Conservation (phyloP, 1,139 yeast species). For the Pichia cactophila region DNA sequence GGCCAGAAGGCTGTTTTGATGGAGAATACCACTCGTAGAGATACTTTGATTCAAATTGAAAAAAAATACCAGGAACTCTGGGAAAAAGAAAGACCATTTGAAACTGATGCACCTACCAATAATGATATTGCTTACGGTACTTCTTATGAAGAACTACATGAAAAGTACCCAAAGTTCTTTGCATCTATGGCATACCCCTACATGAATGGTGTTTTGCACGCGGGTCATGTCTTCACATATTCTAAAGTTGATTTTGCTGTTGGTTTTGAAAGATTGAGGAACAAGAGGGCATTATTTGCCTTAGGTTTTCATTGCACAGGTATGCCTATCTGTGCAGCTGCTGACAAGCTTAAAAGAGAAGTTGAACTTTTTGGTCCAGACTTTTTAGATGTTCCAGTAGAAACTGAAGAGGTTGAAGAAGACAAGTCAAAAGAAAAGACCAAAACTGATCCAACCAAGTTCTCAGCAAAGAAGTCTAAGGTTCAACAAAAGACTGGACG, state of each 20-base stretch:
- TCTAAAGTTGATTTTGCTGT: conserved; percentile 91
- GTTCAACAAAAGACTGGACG: conserved; percentile 91
- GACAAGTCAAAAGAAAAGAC: conserved; percentile 47
- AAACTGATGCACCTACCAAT: conserved; percentile 76
- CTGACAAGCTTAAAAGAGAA: conserved; percentile 92
- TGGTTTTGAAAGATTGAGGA: conserved; percentile 93
- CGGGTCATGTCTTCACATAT: conserved; percentile 93
- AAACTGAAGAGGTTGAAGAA: conserved; percentile 24
- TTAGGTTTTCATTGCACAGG: conserved; percentile 99
- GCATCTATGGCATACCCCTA: conserved; percentile 98
- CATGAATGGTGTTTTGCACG: conserved; percentile 98
- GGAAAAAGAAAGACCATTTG: conserved; percentile 80
- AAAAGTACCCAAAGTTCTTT: conserved; percentile 77
- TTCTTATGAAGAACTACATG: conserved; percentile 59
- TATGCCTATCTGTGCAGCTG: conserved; percentile 96
- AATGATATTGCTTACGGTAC: conserved; percentile 51
- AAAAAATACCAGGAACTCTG: conserved; percentile 82
- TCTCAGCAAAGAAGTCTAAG: conserved; percentile 85
- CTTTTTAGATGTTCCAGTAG: conserved; percentile 37
- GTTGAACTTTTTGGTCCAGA: conserved; percentile 83
- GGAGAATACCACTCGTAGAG: conserved; percentile 75
- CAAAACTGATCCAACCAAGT: conserved; percentile 66
- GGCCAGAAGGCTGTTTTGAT: conserved; percentile 25
- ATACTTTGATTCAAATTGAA: conserved; percentile 82
- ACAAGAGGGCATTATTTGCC: conserved; percentile 89